Evolutionary conservation across 108 stramenopile species (phyloP).

Genomic region (Schizochytrium sp.): DNA sequence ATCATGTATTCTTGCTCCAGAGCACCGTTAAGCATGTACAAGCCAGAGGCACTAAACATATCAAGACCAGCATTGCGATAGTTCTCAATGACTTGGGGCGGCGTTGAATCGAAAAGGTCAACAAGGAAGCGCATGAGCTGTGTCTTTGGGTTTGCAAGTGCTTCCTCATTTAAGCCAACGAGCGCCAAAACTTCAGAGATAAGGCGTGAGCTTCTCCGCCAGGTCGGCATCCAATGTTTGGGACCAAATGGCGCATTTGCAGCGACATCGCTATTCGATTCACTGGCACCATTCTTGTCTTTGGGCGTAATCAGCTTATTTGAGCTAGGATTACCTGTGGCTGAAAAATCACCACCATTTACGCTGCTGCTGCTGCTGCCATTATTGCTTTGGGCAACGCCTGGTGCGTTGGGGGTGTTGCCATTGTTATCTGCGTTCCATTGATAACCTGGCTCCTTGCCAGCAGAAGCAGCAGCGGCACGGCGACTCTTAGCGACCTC

Average conservation of each 20-base stretch:
- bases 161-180: neutral
- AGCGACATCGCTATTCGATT: neutral
- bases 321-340: no score
- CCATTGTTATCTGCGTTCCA: no score
- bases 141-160: neutral
- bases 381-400: no score
- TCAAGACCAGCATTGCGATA: slow-evolving; percentile 8
- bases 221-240: slow-evolving; percentile 19
- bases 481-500: no score
- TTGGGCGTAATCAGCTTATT: neutral
- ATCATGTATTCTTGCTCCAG: slow-evolving; percentile 44
- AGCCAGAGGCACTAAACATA: slow-evolving; percentile 23
- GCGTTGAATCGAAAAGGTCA: neutral
- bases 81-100: slow-evolving; percentile 32
- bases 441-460: no score
- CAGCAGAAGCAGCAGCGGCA: no score
- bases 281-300: neutral
- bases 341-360: no score
- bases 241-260: slow-evolving; percentile 10
- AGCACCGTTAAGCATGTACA: slow-evolving; percentile 26
- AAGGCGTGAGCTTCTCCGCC: neutral
- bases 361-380: no score
- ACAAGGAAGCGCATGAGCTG: neutral
- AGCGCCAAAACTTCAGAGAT: neutral
- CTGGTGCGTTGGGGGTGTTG: no score